These are phyloP conservation scores for Penicillium antarcticum DNA, from an alignment of 495 filamentous ascomycete species.

Conservation along the genomic window DNA sequence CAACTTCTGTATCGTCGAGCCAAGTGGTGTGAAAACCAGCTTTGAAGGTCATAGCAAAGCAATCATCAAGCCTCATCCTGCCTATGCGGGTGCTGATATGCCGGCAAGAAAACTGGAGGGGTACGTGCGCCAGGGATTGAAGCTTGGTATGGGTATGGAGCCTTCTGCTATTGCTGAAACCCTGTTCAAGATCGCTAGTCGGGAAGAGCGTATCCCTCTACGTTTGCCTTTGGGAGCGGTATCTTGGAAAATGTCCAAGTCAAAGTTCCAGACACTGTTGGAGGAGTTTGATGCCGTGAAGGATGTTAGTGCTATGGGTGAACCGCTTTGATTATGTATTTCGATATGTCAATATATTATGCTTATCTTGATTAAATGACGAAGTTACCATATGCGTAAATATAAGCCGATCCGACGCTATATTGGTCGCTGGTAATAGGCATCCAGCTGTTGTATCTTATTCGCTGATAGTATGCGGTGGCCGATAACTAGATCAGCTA, in stretches of 20 bases:
- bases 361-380: too few relatives aligned
- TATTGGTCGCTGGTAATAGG: conserved; percentile 15
- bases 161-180: conserved; percentile 31
- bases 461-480: conserved; percentile 9
- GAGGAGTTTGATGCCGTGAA: conserved; percentile 27
- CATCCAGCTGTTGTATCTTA: conserved; percentile 22
- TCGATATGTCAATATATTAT: too few relatives aligned
- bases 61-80: conserved; percentile 22
- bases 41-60: conserved; percentile 27
- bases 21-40: conserved; percentile 47
- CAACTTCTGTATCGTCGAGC: conserved; percentile 47
- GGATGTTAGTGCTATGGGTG: conserved; percentile 13
- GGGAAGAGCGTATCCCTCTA: conserved; percentile 37
- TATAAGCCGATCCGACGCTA: conserved; percentile 22
- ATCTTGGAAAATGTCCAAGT: conserved; percentile 30
- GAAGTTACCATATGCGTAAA: conserved; percentile 19
- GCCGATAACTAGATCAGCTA: conserved; percentile 22
- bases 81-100: conserved; percentile 34
- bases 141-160: conserved; percentile 30
- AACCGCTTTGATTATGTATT: not conserved
- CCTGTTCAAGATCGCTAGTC: conserved; percentile 33
- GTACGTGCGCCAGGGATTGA: conserved; percentile 30
- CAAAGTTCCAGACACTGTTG: conserved; percentile 16
- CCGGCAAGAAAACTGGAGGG: conserved; percentile 31
- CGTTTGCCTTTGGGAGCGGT: conserved; percentile 42